phyloP scores from a whole-genome alignment of 768 basidiomycete species.

The Auricularia sp. region DNA sequence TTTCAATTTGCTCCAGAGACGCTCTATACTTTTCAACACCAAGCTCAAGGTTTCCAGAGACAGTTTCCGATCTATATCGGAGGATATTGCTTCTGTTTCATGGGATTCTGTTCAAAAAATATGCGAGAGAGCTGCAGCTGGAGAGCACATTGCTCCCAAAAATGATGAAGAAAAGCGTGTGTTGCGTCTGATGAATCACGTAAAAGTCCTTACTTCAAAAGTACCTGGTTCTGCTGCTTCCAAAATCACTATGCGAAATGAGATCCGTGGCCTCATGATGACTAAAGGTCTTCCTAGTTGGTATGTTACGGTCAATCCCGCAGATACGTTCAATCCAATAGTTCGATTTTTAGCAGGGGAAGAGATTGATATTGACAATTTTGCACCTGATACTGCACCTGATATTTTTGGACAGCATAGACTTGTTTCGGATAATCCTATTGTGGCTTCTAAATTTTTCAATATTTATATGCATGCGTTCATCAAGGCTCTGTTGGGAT shows the following conservation, averaged over 20 bases:
- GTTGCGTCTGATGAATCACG: constrained; percentile 10
- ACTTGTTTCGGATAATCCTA: constrained; percentile 7
- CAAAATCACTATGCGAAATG: constrained; percentile 6
- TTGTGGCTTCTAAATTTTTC: constrained; percentile 7
- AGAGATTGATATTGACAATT: constrained; percentile 8
- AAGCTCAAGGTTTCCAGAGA: constrained; percentile 5
- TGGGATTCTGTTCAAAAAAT: constrained; percentile 5
- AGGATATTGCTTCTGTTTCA: constrained; percentile 7
- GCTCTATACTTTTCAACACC: constrained; percentile 2
- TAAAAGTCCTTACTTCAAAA: constrained; percentile 6
- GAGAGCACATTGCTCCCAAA: constrained; percentile 1
- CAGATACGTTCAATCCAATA: constrained; percentile 9
- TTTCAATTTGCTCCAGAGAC: constrained; percentile 13
- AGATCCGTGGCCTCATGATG: constrained; percentile 10
- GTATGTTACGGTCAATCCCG: constrained; percentile 14
- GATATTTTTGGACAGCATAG: background rate
- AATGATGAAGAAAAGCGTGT: constrained; percentile 7
- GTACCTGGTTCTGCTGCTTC: constrained; percentile 10
- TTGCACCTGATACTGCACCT: background rate
- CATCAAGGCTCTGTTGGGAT: background rate
- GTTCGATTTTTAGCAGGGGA: constrained; percentile 8
- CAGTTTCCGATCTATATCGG: constrained; percentile 3
- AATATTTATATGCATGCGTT: constrained; percentile 5
- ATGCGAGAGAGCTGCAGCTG: constrained; percentile 1
- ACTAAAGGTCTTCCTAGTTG: constrained; percentile 9